Evolutionary conservation across 352 stramenopile species (phyloP).

Genomic region (Phytophthora syringae): DNA sequence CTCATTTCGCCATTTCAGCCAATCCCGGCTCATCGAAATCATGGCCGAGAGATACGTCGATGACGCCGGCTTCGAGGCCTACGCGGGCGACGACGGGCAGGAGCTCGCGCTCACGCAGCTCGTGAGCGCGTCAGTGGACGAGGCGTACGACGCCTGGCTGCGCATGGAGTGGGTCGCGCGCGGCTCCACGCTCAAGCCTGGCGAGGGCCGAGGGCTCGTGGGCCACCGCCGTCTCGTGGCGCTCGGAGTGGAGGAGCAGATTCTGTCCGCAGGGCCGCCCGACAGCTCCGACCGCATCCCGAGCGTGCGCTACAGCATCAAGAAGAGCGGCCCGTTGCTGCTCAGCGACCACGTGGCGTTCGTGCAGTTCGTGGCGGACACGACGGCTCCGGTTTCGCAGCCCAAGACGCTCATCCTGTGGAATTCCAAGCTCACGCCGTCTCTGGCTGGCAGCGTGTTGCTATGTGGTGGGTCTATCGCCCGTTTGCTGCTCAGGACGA

Average conservation of each 20-base stretch:
- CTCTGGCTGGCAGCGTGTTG: constrained; percentile 51
- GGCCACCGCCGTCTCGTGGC: constrained; percentile 49
- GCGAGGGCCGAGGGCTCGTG: constrained; percentile 48
- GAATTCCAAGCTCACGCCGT: constrained; percentile 65
- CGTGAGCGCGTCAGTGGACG: constrained; percentile 35
- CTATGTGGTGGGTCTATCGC: constrained; percentile 64
- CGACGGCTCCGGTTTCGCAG: constrained; percentile 18
- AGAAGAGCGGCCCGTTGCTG: constrained; percentile 50
- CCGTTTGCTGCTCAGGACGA: constrained; percentile 38
- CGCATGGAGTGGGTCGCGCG: constrained; percentile 49
- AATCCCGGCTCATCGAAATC: constrained; percentile 4
- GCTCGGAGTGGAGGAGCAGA: constrained; percentile 60
- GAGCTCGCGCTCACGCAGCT: constrained; percentile 53
- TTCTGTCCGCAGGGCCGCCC: constrained; percentile 54
- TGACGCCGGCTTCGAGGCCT: constrained; percentile 44
- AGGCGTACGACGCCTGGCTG: constrained; percentile 62
- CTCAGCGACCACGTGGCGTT: constrained; percentile 58
- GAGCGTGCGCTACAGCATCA: constrained; percentile 56
- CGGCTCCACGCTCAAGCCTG: constrained; percentile 38
- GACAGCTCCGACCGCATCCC: constrained; percentile 47
- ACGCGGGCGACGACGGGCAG: constrained; percentile 56
- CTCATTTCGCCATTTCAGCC: constrained; percentile 9
- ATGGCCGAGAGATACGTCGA: constrained; percentile 52
- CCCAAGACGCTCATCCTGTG: constrained; percentile 66
- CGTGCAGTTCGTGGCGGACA: constrained; percentile 64